phyloP scores from a whole-genome alignment of 2,329 filamentous ascomycete species.

The Pseudogymnoascus pannorum region DNA sequence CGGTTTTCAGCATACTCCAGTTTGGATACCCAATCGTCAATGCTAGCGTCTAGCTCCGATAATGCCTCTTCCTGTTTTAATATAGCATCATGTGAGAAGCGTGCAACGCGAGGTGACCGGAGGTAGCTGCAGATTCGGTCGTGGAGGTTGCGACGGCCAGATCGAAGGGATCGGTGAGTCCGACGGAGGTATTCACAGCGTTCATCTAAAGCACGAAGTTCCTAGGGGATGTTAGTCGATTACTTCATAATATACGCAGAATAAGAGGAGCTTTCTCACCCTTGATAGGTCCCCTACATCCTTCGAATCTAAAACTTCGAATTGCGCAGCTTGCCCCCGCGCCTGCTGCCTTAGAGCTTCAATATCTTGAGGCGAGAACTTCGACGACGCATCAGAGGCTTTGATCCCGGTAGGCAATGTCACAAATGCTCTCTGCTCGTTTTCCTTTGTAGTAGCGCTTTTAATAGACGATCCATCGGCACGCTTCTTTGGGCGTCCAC shows the following conservation, averaged over 20 bases:
- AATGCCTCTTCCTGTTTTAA: conserved; percentile 75
- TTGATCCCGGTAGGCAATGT: conserved; percentile 52
- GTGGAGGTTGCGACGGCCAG: conserved; percentile 71
- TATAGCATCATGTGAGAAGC: conserved; percentile 67
- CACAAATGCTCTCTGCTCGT: conserved; percentile 52
- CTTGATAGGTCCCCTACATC: conserved; percentile 61
- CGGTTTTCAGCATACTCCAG: conserved; percentile 76
- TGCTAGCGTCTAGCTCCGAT: conserved; percentile 66
- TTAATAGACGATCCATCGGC: conserved; percentile 34
- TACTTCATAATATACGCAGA: neutral
- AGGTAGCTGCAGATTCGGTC: conserved; percentile 71
- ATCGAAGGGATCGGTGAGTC: conserved; percentile 66
- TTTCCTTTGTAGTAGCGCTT: conserved; percentile 32
- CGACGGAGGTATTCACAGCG: conserved; percentile 70
- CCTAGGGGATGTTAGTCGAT: conserved; percentile 35
- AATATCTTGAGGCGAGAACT: conserved; percentile 43
- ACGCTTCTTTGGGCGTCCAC: conserved; percentile 53
- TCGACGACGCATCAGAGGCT: conserved; percentile 43
- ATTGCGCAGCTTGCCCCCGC: conserved; percentile 52
- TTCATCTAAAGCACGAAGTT: conserved; percentile 69
- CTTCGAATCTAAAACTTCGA: conserved; percentile 54
- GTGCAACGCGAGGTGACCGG: conserved; percentile 60
- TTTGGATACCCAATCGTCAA: conserved; percentile 74
- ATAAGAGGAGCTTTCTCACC: conserved; percentile 32
- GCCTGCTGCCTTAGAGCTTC: conserved; percentile 51